Conservation (phyloP, 768 basidiomycete species). For the Lactifluus rugatus region DNA sequence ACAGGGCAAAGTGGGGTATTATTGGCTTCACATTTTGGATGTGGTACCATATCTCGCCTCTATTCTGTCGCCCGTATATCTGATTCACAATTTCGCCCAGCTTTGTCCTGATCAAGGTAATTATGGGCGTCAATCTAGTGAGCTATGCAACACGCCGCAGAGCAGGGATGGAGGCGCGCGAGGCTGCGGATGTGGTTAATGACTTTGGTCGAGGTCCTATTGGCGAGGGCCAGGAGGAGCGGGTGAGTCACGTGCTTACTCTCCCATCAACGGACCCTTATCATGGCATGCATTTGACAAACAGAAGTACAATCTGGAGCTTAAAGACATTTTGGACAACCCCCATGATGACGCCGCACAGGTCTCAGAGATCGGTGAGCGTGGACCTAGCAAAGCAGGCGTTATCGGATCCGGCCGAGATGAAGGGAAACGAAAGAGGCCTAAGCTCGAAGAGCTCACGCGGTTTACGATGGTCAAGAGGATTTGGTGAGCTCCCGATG, state of each 20-base stretch:
- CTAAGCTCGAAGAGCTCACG: conserved; percentile 81
- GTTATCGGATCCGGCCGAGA: conserved; percentile 5
- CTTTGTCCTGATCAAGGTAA: conserved; percentile 78
- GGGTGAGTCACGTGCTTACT: conserved; percentile 34
- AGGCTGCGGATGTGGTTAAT: conserved; percentile 66
- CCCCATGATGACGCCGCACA: conserved; percentile 55
- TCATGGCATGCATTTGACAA: neutral
- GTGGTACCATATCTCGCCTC: conserved; percentile 46
- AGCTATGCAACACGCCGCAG: conserved; percentile 71
- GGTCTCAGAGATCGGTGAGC: conserved; percentile 67
- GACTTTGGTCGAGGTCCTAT: conserved; percentile 87
- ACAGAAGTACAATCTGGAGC: conserved; percentile 77
- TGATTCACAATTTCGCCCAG: conserved; percentile 30
- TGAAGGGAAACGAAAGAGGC: conserved; percentile 37
- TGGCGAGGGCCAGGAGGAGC: conserved; percentile 83
- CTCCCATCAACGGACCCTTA: neutral
- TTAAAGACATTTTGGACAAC: conserved; percentile 63
- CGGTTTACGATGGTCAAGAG: conserved; percentile 94
- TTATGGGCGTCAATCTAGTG: conserved; percentile 83
- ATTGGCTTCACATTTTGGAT: conserved; percentile 71
- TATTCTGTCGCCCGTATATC: neutral
- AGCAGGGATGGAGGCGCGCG: conserved; percentile 69
- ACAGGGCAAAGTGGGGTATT: conserved; percentile 52
- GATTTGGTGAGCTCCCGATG: conserved; percentile 45
- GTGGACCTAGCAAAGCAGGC: conserved; percentile 18